A percentile compares a stretch with the other conserved stretches of the same genome.
Evolutionary conservation across 768 basidiomycete species (phyloP).

Genomic region (Boletus sensibilis): DNA sequence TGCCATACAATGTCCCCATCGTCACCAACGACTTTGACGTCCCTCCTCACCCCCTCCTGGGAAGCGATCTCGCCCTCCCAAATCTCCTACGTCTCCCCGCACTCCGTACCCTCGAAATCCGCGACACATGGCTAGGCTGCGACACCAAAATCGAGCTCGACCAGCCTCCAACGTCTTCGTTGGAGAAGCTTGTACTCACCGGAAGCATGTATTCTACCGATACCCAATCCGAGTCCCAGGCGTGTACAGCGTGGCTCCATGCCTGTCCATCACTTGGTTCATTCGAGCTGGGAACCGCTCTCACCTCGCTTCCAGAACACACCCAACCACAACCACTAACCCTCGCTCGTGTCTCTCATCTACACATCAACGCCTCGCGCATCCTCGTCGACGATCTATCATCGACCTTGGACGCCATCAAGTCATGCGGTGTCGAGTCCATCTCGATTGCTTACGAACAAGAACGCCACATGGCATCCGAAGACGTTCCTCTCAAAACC

Average conservation of each 20-base stretch:
- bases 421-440: constrained; percentile 17
- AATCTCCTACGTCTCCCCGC: constrained; percentile 62
- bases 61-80: constrained; percentile 59
- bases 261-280: constrained; percentile 23
- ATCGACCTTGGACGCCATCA: constrained; percentile 20
- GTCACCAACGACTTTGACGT: constrained; percentile 62
- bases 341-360: constrained; percentile 15
- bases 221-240: constrained; percentile 18
- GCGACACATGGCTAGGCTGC: constrained; percentile 66
- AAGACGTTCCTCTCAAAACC: constrained; percentile 1
- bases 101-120: constrained; percentile 60
- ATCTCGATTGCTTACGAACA: constrained; percentile 25
- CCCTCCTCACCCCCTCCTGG: constrained; percentile 52
- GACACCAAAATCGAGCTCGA: constrained; percentile 23
- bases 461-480: not conserved
- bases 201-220: constrained; percentile 31
- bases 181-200: constrained; percentile 27
- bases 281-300: constrained; percentile 24
- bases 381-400: constrained; percentile 22
- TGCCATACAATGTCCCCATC: constrained; percentile 49
- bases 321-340: not conserved
- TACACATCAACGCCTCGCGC: constrained; percentile 30
- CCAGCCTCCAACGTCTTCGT: not conserved
- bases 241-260: constrained; percentile 26
- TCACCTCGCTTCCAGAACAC: constrained; percentile 13